These are phyloP conservation scores for Glaciozyma antarctica DNA, from an alignment of 768 basidiomycete genomes.

Conservation along the genomic window DNA sequence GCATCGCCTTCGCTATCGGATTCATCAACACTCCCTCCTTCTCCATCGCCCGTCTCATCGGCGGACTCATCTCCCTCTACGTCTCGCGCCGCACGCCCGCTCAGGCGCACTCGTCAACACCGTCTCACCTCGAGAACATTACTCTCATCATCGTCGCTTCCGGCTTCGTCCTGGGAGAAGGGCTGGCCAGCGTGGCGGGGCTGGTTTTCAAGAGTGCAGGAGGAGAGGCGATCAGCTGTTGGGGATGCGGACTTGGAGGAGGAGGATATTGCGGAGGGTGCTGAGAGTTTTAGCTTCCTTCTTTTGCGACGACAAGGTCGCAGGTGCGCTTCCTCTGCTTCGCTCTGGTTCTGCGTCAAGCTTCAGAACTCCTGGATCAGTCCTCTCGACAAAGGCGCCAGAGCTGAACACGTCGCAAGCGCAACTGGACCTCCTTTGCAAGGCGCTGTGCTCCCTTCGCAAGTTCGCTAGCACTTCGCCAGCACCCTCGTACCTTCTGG, in stretches of 20 bases:
- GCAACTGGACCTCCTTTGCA: no score
- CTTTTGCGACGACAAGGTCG: no score
- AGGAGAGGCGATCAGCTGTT: conserved; percentile 62
- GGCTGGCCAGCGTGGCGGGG: conserved; percentile 72
- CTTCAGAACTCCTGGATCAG: no score
- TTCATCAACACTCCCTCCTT: conserved; percentile 94
- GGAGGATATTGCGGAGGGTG: conserved; percentile 29
- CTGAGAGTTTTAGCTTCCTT: conserved; percentile 5
- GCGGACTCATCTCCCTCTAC: conserved; percentile 68
- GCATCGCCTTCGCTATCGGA: conserved; percentile 39
- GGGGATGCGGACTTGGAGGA: conserved; percentile 53
- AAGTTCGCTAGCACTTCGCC: no score
- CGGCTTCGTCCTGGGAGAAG: conserved; percentile 92
- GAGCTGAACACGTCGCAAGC: no score
- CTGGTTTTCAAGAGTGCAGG: conserved; percentile 65
- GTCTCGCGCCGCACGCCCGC: conserved; percentile 45
- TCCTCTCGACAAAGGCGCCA: no score
- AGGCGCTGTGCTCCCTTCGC: no score
- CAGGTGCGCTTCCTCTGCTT: no score
- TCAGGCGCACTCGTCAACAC: conserved; percentile 31
- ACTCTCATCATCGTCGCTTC: conserved; percentile 77
- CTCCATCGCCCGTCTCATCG: conserved; percentile 79
- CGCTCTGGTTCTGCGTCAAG: no score
- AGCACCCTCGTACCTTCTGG: no score
- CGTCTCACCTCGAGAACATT: conserved; percentile 41